phyloP scores from a whole-genome alignment of 169 alveolate species.

The Cytauxzoon felis region DNA sequence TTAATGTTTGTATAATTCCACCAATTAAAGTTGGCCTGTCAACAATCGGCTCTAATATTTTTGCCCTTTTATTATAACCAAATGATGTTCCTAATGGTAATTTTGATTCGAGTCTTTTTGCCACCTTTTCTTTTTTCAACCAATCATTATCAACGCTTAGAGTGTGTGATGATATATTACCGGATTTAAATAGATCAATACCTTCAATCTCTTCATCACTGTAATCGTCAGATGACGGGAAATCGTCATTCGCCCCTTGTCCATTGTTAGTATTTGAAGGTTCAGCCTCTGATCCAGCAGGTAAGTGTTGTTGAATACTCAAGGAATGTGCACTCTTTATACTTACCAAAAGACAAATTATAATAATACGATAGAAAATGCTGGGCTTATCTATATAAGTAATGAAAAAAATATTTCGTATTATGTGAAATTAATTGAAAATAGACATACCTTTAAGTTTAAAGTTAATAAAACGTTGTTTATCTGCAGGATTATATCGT shows the following conservation, averaged over 20 bases:
- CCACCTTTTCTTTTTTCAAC: slow-evolving; percentile 18
- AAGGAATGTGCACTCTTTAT: not conserved
- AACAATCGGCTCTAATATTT: slow-evolving; percentile 21
- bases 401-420: too few relatives aligned
- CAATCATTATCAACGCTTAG: slow-evolving; percentile 27
- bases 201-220: slow-evolving; percentile 8
- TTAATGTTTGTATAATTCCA: slow-evolving; percentile 59
- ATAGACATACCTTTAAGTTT: too few relatives aligned
- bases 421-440: too few relatives aligned
- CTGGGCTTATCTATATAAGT: too few relatives aligned
- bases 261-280: too few relatives aligned
- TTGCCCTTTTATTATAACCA: slow-evolving; percentile 36
- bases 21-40: slow-evolving; percentile 42
- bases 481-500: too few relatives aligned
- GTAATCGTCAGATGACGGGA: not conserved
- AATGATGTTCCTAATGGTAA: slow-evolving; percentile 40
- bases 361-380: not conserved
- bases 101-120: slow-evolving; percentile 21
- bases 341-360: not conserved
- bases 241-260: slow-evolving; percentile 3
- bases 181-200: slow-evolving; percentile 1
- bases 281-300: too few relatives aligned
- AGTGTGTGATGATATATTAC: slow-evolving; percentile 24
- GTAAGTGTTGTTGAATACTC: too few relatives aligned
- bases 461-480: too few relatives aligned